Percentiles rank a stretch among this genome's conserved stretches.
Evolutionary conservation across 2,329 filamentous ascomycete species (phyloP).

Genomic region (Emydomyces testavorans): DNA sequence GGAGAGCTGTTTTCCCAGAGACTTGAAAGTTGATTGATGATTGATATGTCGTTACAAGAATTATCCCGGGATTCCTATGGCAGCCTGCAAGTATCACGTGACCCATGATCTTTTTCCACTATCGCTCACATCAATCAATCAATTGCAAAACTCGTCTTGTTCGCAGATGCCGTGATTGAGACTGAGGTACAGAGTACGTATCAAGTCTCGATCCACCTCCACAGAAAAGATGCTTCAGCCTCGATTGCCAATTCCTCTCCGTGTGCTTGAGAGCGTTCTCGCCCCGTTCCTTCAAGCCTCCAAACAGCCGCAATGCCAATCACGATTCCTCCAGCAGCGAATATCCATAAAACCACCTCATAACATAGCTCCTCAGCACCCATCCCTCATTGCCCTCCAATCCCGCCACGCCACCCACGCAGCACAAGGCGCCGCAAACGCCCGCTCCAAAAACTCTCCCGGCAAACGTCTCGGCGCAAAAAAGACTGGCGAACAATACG

Average conservation of each 20-base stretch:
- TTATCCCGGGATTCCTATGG: too few relatives aligned
- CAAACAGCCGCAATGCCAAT: not conserved
- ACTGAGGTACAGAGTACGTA: not conserved
- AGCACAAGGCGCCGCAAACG: constrained; percentile 55
- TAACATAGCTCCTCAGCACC: constrained; percentile 17
- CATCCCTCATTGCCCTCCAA: constrained; percentile 32
- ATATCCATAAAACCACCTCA: constrained; percentile 1
- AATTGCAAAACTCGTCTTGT: too few relatives aligned
- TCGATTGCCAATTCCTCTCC: constrained; percentile 30
- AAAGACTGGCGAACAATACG: constrained; percentile 82
- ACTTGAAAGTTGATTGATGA: too few relatives aligned
- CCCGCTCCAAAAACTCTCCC: constrained; percentile 53
- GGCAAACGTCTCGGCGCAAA: constrained; percentile 91
- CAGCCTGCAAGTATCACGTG: not conserved
- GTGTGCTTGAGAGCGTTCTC: constrained; percentile 31
- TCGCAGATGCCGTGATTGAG: constrained; percentile 1
- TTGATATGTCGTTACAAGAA: too few relatives aligned
- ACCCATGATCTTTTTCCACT: not conserved
- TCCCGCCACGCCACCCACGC: constrained; percentile 53
- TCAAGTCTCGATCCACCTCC: constrained; percentile 8
- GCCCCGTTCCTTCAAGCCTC: constrained; percentile 21
- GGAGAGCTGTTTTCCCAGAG: too few relatives aligned
- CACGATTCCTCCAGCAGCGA: constrained; percentile 19
- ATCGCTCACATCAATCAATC: not conserved
- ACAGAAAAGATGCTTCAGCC: constrained; percentile 33